A percentile compares a stretch with the other conserved stretches of the same genome.
These are phyloP conservation scores for Dendrocalamus latiflorus DNA, from an alignment of 202 grass and related monocot genomes.

Conservation along the genomic window DNA sequence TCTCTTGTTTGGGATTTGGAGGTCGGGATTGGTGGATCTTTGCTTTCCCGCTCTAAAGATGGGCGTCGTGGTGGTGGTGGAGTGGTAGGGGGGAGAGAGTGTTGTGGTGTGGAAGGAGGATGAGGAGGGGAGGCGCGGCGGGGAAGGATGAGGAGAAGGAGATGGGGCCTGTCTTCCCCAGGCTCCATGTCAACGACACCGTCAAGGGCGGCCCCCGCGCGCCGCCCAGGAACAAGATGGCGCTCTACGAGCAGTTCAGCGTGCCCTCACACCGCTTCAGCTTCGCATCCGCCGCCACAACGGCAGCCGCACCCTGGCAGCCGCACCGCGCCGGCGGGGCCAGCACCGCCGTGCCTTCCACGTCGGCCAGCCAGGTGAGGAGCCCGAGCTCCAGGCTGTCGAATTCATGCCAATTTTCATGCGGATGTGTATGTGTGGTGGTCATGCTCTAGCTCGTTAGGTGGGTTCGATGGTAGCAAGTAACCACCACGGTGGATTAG, in stretches of 20 bases:
- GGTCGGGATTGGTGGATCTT: constrained; percentile 16
- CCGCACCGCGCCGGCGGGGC: neutral
- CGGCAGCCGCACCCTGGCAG: neutral
- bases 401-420: neutral
- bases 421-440: neutral
- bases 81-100: neutral
- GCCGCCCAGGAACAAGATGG: constrained; percentile 90
- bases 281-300: neutral
- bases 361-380: constrained; percentile 28
- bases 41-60: neutral
- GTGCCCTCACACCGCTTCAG: constrained; percentile 60
- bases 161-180: constrained; percentile 74
- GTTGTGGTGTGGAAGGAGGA: neutral
- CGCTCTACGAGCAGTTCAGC: constrained; percentile 88
- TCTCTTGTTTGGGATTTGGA: neutral
- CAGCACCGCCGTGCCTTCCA: constrained; percentile 17
- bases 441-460: too few species aligned
- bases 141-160: constrained; percentile 47
- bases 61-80: neutral
- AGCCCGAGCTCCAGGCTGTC: neutral
- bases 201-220: constrained; percentile 58
- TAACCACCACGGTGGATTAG: too few species aligned
- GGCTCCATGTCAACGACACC: constrained; percentile 79
- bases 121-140: constrained; percentile 11
- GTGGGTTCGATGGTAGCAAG: too few species aligned